A percentile compares a stretch with the other conserved stretches of the same genome.
These are phyloP conservation scores for Lepidium aucheri DNA, from an alignment of 345 rosid species.

Conservation along the genomic window DNA sequence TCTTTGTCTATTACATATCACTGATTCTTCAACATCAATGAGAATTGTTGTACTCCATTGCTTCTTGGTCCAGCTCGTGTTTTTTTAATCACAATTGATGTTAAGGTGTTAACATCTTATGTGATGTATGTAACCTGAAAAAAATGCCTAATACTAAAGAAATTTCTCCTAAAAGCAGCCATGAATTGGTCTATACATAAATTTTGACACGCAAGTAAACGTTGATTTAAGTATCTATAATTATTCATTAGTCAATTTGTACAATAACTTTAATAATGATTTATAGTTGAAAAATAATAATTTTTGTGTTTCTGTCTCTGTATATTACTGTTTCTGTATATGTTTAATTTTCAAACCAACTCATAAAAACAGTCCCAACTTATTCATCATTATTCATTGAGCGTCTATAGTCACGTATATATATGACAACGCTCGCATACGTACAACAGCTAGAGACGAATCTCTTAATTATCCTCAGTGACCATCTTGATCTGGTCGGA, in stretches of 20 bases:
- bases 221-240: background rate
- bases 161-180: background rate
- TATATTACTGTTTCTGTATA: no score
- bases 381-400: constrained; percentile 4
- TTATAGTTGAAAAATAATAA: no score
- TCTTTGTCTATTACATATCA: background rate
- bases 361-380: no score
- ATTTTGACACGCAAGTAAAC: background rate
- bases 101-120: no score
- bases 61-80: background rate
- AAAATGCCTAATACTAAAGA: background rate
- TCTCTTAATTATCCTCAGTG: constrained; percentile 12
- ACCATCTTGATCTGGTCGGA: constrained; percentile 19
- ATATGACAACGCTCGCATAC: background rate
- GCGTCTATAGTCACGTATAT: background rate
- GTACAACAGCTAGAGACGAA: background rate
- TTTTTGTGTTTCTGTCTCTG: background rate
- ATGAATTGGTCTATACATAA: background rate
- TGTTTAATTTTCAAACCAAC: no score
- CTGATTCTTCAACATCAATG: background rate
- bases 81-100: no score
- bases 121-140: no score
- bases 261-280: background rate
- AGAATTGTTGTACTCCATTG: background rate
- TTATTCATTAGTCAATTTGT: background rate